Evolutionary conservation across 2,329 filamentous ascomycete species (phyloP), one percentile per base, ranked within the genome.

Genomic region (Cytospora piceicola): DNA sequence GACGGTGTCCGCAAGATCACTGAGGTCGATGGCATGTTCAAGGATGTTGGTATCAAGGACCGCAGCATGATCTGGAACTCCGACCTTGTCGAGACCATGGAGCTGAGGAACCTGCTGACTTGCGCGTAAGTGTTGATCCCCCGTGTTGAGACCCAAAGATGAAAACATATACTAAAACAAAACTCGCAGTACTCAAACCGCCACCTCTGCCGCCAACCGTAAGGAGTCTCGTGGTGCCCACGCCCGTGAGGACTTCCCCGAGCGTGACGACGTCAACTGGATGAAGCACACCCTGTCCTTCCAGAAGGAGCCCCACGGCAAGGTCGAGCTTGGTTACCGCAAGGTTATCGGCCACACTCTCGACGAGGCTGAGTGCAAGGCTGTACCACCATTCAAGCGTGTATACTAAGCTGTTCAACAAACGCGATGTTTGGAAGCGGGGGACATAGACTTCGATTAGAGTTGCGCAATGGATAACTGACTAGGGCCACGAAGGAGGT

Each of bases 1-100:
- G 92, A 97, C 80, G 94, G 94, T 87, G 94, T 97, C 69, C 83
- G 85, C 80, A 94, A 89, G 84, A 95, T 98, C 78, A 88, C 82
- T 70, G 88, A 93, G 72, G 92, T 98, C 72, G 94, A 98, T 78
- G 80, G 86, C 73, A 85, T 83, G 74, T 98, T 91, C 82, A 81
- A 84, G 73, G 85, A 97, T 75, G 90, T 98, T 72, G 92, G 93
- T 75, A 97, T 92, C 82, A 96, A 97, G 88, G 94, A 98, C 80
- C 91, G 95, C 80, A 96, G 92, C 86, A 97, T 98, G 94, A 98
- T 98, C 84, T 98, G 94, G 94, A 98, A 98, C 88, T 93, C 92
- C 29, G 94, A 98, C 76, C 88, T 98, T 49, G 93, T 97, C 69
- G 94, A 98, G 86, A 96, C 94, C 9, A 88, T 99, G 64, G 95